A percentile compares a stretch with the other conserved stretches of the same genome.
Conservation (phyloP, 257 asterid genomes). For the Buddleja alternifolia region DNA sequence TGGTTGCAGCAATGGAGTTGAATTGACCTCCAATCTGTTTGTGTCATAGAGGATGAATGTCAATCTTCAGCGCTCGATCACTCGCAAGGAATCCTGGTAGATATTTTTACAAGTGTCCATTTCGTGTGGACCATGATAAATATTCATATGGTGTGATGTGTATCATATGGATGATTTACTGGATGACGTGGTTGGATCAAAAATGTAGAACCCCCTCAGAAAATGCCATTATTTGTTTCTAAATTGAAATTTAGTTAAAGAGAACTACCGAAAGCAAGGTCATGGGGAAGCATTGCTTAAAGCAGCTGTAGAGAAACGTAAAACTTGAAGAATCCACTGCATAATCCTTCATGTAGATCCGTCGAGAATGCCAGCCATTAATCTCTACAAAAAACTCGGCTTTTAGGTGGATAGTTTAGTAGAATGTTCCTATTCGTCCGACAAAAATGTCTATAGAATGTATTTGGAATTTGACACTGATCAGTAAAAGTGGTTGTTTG, state of each 20-base stretch:
- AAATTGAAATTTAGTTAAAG: slow-evolving; percentile 56
- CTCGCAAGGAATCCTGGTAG: too few species aligned
- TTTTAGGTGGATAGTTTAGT: slow-evolving; percentile 74
- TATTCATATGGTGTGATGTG: too few species aligned
- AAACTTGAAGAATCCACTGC: slow-evolving; percentile 63
- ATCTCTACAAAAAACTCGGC: slow-evolving; percentile 76
- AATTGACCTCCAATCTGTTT: too few species aligned
- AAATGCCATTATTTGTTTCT: slow-evolving; percentile 19
- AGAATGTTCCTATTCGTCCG: slow-evolving; percentile 67
- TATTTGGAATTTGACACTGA: slow-evolving; percentile 57
- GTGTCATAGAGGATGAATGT: too few species aligned
- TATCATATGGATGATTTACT: too few species aligned
- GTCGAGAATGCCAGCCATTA: slow-evolving; percentile 66
- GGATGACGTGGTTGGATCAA: too few species aligned
- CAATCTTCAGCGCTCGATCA: too few species aligned
- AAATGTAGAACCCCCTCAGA: too few species aligned
- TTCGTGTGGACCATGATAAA: too few species aligned
- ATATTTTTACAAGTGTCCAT: too few species aligned
- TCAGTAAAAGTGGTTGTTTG: slow-evolving; percentile 24
- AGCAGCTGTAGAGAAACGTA: slow-evolving; percentile 77
- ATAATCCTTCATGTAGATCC: slow-evolving; percentile 90
- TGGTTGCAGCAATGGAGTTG: too few species aligned
- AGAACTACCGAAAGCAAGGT: slow-evolving; percentile 65
- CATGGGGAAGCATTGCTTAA: slow-evolving; percentile 76
- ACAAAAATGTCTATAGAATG: slow-evolving; percentile 87